Evolutionary conservation across 371 early-diverging fungal genomes (phyloP).

Genomic region (Capillidium heterosporum): DNA sequence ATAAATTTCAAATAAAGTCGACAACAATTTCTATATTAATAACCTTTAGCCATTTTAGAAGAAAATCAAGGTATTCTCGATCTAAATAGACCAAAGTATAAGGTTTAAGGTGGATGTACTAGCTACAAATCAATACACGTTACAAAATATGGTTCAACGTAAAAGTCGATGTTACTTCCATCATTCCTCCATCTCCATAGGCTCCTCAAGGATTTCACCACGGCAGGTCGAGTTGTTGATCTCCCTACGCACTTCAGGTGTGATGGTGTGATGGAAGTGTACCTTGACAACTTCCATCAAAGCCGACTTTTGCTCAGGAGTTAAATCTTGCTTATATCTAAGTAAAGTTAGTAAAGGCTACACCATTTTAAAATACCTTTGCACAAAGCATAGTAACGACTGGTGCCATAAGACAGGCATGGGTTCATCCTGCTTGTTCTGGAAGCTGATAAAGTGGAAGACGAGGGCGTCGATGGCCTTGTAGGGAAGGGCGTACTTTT

Average conservation of each 20-base stretch:
- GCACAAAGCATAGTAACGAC: slow-evolving; percentile 80
- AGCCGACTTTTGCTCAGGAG: slow-evolving; percentile 84
- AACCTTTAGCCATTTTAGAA: no score
- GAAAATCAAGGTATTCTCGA: no score
- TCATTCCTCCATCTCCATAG: no score
- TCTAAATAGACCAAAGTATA: no score
- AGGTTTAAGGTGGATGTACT: no score
- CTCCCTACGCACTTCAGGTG: slow-evolving; percentile 88
- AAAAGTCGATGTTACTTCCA: no score
- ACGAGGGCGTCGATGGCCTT: slow-evolving; percentile 90
- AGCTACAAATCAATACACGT: no score
- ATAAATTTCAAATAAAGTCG: no score
- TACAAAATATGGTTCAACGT: no score
- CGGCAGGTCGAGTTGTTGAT: slow-evolving; percentile 36
- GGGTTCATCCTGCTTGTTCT: slow-evolving; percentile 38
- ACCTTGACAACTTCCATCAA: slow-evolving; percentile 58
- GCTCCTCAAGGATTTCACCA: slow-evolving; percentile 29
- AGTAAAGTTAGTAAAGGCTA: not conserved
- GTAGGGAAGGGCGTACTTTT: slow-evolving; percentile 94
- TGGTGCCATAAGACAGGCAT: slow-evolving; percentile 98
- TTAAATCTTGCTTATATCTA: slow-evolving; percentile 85
- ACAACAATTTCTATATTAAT: no score
- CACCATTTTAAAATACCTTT: slow-evolving; percentile 26
- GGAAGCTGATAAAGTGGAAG: slow-evolving; percentile 81
- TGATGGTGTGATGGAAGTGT: slow-evolving; percentile 64